Evolutionary conservation across 75 land plant genomes (phyloP).

Genomic region (Pinus tabuliformis): DNA sequence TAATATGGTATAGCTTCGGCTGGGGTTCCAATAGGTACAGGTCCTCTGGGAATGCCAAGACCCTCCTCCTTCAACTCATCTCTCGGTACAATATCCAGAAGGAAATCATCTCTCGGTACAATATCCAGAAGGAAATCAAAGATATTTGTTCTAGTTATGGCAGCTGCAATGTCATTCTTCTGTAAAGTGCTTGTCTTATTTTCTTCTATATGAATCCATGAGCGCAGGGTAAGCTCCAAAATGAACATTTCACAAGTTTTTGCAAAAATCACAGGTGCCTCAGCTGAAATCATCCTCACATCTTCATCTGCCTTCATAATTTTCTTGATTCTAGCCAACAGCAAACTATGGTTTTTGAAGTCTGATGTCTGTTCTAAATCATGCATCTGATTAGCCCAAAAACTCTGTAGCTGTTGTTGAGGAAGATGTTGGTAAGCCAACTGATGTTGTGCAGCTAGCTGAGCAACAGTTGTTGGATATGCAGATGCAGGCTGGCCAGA

Average conservation of each 20-base stretch:
- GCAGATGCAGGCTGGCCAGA: no score
- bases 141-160: constrained; percentile 75
- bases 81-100: constrained; percentile 13
- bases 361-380: constrained; percentile 74
- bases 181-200: constrained; percentile 81
- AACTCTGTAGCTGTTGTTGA: constrained; percentile 68
- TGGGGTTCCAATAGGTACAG: constrained; percentile 51
- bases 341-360: constrained; percentile 79
- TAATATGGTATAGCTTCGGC: constrained; percentile 64
- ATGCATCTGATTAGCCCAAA: constrained; percentile 64
- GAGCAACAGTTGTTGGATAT: not conserved
- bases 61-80: constrained; percentile 74
- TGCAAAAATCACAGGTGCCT: constrained; percentile 80
- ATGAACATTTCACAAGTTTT: constrained; percentile 86
- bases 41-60: constrained; percentile 40
- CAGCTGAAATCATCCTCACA: constrained; percentile 80
- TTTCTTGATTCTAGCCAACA: constrained; percentile 77
- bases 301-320: constrained; percentile 90
- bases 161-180: constrained; percentile 88
- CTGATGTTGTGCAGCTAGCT: constrained; percentile 46
- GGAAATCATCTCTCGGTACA: no score
- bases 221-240: constrained; percentile 62
- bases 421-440: constrained; percentile 60
- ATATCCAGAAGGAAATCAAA: constrained; percentile 74
- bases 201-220: constrained; percentile 90